Base-by-base conservation (phyloP, 768 basidiomycete genomes). In the Hygrophorus pudorinus region DNA sequence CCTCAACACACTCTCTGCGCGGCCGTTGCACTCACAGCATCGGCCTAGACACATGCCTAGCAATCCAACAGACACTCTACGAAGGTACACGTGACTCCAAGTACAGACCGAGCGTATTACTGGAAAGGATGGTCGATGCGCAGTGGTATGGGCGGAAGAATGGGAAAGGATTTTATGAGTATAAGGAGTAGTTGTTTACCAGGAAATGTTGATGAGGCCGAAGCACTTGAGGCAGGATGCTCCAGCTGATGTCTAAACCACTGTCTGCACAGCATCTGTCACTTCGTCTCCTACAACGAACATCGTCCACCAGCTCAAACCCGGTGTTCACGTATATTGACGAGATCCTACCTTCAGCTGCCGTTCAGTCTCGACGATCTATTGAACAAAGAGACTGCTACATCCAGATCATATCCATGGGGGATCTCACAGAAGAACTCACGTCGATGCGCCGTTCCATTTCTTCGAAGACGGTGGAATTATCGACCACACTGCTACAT, bases 61-160 rank as follows among this genome's bases (percentile, higher is more conserved):
- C 87, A 2, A 96, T 96, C 55, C 91, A 94, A 54, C 78, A 86
- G 58, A 91, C 89, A 0, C 72, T 96, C 4, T 87, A 92, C 51
- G 75, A 74, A 41, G 90, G 91, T 45, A 94, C 90, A 7, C 78
- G 85, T 0, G 94, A 98, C 63, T 86, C 85, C 7, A 98, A 98
- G 62, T 97, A 98, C 63, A 80, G 94, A 5, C 93, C 94, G 0
- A 82, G 84, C 48, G 72, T 92, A 18, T 71, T 98, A 13, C 74
- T 98, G 7, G 86, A 91, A 55, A 75, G 90, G 29, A 97, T 98
- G 94, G 94, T 98, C 4, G 89, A 94, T 57, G 94, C 94, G 14
- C 81, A 85, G 40, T 98, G 88, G 87, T 72, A 85, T 41, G 94
- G 94, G 9, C 82, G 73, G 70, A 94, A 94, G 71, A 88, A 76